Conservation (phyloP, 768 basidiomycete genomes). For the Suillus hirtellus region DNA sequence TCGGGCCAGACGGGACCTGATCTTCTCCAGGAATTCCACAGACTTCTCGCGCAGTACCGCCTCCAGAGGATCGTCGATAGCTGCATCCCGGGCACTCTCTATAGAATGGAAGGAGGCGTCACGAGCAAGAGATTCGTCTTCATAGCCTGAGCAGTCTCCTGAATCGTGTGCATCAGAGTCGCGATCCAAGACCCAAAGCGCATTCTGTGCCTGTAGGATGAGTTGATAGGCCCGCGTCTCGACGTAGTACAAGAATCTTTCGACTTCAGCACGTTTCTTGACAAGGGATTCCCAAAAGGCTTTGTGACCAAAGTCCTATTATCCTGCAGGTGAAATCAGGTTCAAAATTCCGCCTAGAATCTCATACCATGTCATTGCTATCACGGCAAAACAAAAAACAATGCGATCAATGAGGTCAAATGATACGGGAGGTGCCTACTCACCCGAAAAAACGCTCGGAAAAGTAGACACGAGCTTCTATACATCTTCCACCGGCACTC, state of each 20-base stretch:
- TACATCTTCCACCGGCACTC: constrained; percentile 31
- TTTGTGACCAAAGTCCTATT: constrained; percentile 42
- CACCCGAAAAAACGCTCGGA: constrained; percentile 43
- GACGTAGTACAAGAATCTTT: constrained; percentile 30
- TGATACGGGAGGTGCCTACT: constrained; percentile 11
- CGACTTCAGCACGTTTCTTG: constrained; percentile 32
- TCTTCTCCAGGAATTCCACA: constrained; percentile 32
- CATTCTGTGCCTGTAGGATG: constrained; percentile 35
- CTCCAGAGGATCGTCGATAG: constrained; percentile 35
- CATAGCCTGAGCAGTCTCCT: constrained; percentile 23
- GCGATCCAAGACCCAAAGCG: constrained; percentile 37
- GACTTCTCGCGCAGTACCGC: constrained; percentile 36
- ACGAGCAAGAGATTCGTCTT: constrained; percentile 14
- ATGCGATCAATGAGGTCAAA: not conserved
- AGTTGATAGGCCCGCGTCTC: constrained; percentile 38
- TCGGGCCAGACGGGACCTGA: constrained; percentile 34
- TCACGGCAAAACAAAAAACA: not conserved
- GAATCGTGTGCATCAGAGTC: constrained; percentile 20
- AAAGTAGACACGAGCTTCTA: constrained; percentile 39
- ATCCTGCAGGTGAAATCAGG: not conserved
- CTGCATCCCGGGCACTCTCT: constrained; percentile 6
- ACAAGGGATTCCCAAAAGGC: constrained; percentile 37
- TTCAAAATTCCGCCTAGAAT: not conserved
- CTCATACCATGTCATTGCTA: constrained; percentile 27
- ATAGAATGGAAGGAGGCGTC: constrained; percentile 16